phyloP scores from a whole-genome alignment of 176 grass and related monocot genomes.

The Ampelocalamus luodianensis region DNA sequence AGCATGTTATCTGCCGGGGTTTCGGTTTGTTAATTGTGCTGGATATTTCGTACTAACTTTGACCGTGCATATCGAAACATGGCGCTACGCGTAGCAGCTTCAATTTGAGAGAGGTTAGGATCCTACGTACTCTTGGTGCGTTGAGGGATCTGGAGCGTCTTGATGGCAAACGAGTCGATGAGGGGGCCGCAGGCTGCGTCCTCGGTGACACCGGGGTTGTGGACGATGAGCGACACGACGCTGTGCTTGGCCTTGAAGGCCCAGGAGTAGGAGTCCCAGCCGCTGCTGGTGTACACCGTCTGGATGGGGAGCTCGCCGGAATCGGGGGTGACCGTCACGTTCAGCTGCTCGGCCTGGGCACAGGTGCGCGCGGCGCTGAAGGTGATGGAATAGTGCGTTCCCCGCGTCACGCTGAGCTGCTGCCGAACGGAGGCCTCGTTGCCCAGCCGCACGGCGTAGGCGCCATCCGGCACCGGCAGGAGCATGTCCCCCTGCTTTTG shows the following conservation, averaged over 20 bases:
- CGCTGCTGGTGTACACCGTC: conserved; percentile 62
- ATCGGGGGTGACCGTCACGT: conserved; percentile 50
- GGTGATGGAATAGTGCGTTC: conserved; percentile 61
- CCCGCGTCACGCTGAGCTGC: conserved; percentile 42
- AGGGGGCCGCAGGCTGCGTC: conserved; percentile 60
- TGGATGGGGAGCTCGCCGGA: conserved; percentile 60
- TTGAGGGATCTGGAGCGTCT: conserved; percentile 31
- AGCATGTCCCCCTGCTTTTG: conserved; percentile 65
- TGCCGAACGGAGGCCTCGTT: conserved; percentile 64
- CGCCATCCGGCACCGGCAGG: conserved; percentile 65
- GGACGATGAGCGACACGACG: conserved; percentile 43
- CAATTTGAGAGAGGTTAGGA: not conserved
- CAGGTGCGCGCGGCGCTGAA: conserved; percentile 73
- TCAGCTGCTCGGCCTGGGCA: conserved; percentile 62
- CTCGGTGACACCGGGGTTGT: conserved; percentile 54
- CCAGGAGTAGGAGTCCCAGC: conserved; percentile 72
- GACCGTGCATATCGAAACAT: not conserved
- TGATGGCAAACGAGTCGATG: conserved; percentile 54
- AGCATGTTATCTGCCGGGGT: conserved; percentile 47
- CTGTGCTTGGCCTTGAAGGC: conserved; percentile 42
- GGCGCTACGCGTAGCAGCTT: not conserved
- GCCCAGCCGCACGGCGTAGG: conserved; percentile 57
- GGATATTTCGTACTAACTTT: not conserved
- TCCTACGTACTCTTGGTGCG: conserved; percentile 33
- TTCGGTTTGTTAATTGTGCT: not conserved